Evolutionary conservation across 306 rosid genomes (phyloP).

Genomic region (Gastrolobium bilobum): DNA sequence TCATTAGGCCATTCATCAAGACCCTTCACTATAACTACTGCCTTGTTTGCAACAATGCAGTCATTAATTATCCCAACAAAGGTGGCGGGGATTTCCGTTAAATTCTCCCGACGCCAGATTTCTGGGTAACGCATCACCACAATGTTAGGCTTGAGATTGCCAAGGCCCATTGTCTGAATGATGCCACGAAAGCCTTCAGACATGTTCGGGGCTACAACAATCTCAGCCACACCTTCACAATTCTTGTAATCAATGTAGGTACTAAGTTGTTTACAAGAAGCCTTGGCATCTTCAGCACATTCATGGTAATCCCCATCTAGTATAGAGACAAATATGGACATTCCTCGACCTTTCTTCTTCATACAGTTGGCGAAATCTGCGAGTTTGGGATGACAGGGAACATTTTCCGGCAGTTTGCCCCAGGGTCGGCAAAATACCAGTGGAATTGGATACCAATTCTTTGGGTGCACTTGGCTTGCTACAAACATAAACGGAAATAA

Average conservation of each 20-base stretch:
- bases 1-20: slow-evolving; percentile 99
- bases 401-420: slow-evolving; percentile 99
- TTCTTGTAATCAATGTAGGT: slow-evolving; percentile 95
- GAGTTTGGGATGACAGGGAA: slow-evolving; percentile 99
- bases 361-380: slow-evolving; percentile 98
- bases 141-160: slow-evolving; percentile 97
- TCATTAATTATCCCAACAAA: slow-evolving; percentile 92
- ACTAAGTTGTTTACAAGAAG: slow-evolving; percentile 91
- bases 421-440: slow-evolving; percentile 97
- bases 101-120: slow-evolving; percentile 98
- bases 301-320: slow-evolving; percentile 97
- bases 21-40: slow-evolving; percentile 97
- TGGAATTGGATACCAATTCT: slow-evolving; percentile 99
- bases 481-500: slow-evolving; percentile 48
- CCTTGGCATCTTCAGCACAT: slow-evolving; percentile 92
- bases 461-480: slow-evolving; percentile 98
- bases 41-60: slow-evolving; percentile 98
- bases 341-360: slow-evolving; percentile 99
- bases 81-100: slow-evolving; percentile 90
- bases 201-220: slow-evolving; percentile 96
- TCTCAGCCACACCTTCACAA: slow-evolving; percentile 99
- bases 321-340: slow-evolving; percentile 95
- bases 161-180: slow-evolving; percentile 98
- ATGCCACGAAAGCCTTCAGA: slow-evolving; percentile 95
- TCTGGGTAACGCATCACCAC: slow-evolving; percentile 99